Evolutionary conservation across 2,329 filamentous ascomycete species (phyloP), one percentile per base, ranked within the genome.

Genomic region (Tympanopsis confertula): DNA sequence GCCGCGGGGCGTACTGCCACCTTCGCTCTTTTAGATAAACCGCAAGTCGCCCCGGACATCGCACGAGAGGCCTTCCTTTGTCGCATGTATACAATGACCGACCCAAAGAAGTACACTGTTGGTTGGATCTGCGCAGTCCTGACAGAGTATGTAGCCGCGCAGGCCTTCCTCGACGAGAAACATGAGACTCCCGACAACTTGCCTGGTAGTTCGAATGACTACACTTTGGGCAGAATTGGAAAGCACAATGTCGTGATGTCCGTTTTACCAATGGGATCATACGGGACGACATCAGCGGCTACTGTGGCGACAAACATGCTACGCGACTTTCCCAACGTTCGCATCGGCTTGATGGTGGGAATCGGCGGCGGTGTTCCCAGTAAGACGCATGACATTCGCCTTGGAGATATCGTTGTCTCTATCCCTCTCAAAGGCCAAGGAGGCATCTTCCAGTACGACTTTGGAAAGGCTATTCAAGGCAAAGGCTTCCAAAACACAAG

Each of bases 61-160:
- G n/a, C n/a, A n/a, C n/a, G n/a, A n/a, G n/a, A n/a, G n/a, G n/a
- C n/a, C n/a, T n/a, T n/a, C n/a, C n/a, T n/a, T n/a, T n/a, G n/a
- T n/a, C n/a, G n/a, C n/a, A n/a, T n/a, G n/a, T n/a, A n/a, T n/a
- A n/a, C n/a, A n/a, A n/a, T n/a, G n/a, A n/a, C n/a, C n/a, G n/a
- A n/a, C n/a, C n/a, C n/a, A n/a, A n/a, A n/a, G n/a, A n/a, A n/a
- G n/a, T 47, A 43, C 30, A 47, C 42, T 5, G 37, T 49, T 5
- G 47, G 43, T 19, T 49, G 47, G 45, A 41, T 47, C 32, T 47
- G 42, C 24, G 44, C 45, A 26, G 26, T 49, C 13, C 44, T 38
- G 20, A 17, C 37, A 19, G 45, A 49, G 37, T n/a, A 39, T 7
- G 38, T 35, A 17, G 44, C 41, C 4, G 45, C 47, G 38, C 10